phyloP scores from a whole-genome alignment of 2,329 filamentous ascomycete species.

The Thermoascus crustaceus region DNA sequence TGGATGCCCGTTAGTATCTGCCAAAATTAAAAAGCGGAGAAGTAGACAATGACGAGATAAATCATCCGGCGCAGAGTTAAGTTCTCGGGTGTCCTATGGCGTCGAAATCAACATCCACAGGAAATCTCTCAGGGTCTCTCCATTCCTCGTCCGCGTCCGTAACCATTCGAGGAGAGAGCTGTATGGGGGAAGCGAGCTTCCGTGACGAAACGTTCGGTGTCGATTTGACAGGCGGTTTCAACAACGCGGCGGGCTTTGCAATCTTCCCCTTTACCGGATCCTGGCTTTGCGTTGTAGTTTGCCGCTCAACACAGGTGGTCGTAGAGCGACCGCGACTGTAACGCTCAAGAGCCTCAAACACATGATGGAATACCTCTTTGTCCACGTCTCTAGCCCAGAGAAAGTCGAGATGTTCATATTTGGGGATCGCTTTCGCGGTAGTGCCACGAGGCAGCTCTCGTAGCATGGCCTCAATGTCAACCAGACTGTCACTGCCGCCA shows the following conservation, averaged over 20 bases:
- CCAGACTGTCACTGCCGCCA: constrained; percentile 84
- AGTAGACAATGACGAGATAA: too few species aligned
- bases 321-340: constrained; percentile 35
- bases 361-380: constrained; percentile 76
- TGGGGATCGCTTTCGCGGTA: constrained; percentile 73
- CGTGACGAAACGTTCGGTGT: background rate
- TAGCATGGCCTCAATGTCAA: constrained; percentile 90
- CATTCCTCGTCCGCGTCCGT: constrained; percentile 7
- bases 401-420: constrained; percentile 96
- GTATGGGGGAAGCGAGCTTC: background rate
- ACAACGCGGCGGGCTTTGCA: background rate
- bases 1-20: too few species aligned
- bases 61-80: too few species aligned
- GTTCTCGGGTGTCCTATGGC: background rate
- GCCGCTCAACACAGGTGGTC: constrained; percentile 4
- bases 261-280: background rate
- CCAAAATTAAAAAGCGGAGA: too few species aligned
- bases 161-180: background rate
- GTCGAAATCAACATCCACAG: constrained; percentile 8
- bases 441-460: constrained; percentile 79
- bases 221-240: background rate
- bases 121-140: constrained; percentile 6
- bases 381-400: constrained; percentile 87
- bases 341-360: constrained; percentile 77
- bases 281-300: background rate